Conservation (phyloP, 148 eudicot species). For the Rhododendron kiyosumense region DNA sequence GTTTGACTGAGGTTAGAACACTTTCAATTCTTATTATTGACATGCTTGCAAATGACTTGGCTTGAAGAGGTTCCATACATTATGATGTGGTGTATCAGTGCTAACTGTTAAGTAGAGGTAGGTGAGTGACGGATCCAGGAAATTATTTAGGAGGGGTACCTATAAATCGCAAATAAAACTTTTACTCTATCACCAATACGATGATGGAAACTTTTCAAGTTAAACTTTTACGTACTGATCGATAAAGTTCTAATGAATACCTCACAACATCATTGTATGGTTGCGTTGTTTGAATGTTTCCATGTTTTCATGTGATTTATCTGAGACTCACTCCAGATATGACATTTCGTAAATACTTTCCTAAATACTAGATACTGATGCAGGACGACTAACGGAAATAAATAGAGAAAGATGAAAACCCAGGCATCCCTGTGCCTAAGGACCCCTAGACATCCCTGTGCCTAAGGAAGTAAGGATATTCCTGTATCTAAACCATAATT, state of each 20-base stretch:
- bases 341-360: background rate
- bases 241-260: background rate
- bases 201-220: background rate
- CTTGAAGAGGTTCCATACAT: conserved; percentile 10
- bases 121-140: background rate
- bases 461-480: background rate
- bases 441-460: background rate
- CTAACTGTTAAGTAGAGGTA: background rate
- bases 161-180: background rate
- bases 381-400: background rate
- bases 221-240: background rate
- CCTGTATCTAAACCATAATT: background rate
- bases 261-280: background rate
- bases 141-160: background rate
- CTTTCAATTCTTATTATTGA: background rate
- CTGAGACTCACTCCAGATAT: background rate
- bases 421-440: background rate
- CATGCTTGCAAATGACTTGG: background rate
- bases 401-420: background rate
- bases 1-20: conserved; percentile 27
- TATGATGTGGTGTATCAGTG: background rate
- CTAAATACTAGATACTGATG: background rate
- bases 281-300: background rate
- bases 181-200: background rate
- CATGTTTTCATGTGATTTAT: background rate